Evolutionary conservation across 441 rosid species (phyloP).

Genomic region (Euphorbia schlechtendalii): DNA sequence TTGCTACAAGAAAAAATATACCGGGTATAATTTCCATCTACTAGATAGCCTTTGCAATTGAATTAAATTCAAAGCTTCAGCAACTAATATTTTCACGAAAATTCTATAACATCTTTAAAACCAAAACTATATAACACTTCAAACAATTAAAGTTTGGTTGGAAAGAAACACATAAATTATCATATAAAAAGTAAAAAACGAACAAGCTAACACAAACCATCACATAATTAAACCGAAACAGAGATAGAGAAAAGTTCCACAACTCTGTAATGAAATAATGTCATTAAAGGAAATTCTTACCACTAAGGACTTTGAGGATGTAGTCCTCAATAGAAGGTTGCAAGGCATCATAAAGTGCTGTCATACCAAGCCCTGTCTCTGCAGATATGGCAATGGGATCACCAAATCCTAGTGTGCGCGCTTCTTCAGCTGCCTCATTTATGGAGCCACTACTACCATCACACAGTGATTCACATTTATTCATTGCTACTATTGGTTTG

Average conservation of each 20-base stretch:
- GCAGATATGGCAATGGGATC: conserved; percentile 89
- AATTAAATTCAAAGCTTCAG: background rate
- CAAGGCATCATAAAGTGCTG: conserved; percentile 64
- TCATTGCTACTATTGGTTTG: conserved; percentile 70
- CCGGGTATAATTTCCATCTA: background rate
- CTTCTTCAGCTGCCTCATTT: conserved; percentile 57
- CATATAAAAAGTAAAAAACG: background rate
- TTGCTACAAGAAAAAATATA: too few species aligned
- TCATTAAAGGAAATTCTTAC: conserved; percentile 31
- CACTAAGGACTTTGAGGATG: conserved; percentile 44
- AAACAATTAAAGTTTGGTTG: background rate
- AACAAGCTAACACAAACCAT: background rate
- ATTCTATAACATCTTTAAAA: too few species aligned
- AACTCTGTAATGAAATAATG: background rate
- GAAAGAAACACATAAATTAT: too few species aligned
- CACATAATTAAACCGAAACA: background rate
- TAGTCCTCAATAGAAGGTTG: conserved; percentile 59
- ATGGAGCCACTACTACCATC: conserved; percentile 53
- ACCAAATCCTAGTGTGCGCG: conserved; percentile 66
- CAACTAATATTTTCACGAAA: background rate
- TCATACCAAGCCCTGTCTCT: conserved; percentile 95
- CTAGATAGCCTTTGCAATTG: background rate
- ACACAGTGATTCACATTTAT: conserved; percentile 75
- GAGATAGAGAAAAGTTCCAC: background rate
- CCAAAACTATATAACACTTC: too few species aligned